A percentile compares a stretch with the other conserved stretches of the same genome.
Conservation (phyloP, 192 early-diverging fungal species). For the Phlyctochytrium bullatum region DNA sequence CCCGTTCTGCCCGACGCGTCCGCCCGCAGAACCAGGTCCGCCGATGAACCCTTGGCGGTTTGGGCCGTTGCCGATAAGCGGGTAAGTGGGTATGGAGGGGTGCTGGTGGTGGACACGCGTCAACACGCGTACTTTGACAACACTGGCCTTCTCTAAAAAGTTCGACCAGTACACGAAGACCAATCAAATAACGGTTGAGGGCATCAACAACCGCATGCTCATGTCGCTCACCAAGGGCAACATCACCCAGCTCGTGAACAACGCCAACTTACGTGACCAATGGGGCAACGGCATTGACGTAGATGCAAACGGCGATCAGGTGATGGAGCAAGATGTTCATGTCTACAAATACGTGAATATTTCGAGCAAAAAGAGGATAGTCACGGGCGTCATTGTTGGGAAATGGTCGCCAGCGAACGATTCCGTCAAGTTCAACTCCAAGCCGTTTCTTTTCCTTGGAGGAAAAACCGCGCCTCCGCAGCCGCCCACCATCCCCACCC, state of each 20-base stretch:
- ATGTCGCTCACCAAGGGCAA: not conserved
- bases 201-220: not conserved
- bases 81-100: no score
- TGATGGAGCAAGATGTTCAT: not conserved
- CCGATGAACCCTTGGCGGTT: no score
- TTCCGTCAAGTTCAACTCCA: not conserved
- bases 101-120: no score
- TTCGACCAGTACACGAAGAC: not conserved
- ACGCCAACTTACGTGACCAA: not conserved
- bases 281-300: no score
- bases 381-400: not conserved
- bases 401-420: not conserved
- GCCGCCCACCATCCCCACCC: not conserved
- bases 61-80: no score
- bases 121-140: no score
- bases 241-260: constrained; percentile 1
- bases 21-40: no score
- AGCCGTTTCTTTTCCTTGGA: not conserved
- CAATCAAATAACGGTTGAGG: not conserved
- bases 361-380: not conserved
- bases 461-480: not conserved
- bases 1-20: no score
- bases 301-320: not conserved
- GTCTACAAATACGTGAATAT: not conserved
- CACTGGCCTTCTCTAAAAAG: no score